Percentiles rank a stretch among this genome's conserved stretches.
These are phyloP conservation scores for Mychonastes homosphaera DNA, from an alignment of 139 green algal genomes.

Conservation along the genomic window DNA sequence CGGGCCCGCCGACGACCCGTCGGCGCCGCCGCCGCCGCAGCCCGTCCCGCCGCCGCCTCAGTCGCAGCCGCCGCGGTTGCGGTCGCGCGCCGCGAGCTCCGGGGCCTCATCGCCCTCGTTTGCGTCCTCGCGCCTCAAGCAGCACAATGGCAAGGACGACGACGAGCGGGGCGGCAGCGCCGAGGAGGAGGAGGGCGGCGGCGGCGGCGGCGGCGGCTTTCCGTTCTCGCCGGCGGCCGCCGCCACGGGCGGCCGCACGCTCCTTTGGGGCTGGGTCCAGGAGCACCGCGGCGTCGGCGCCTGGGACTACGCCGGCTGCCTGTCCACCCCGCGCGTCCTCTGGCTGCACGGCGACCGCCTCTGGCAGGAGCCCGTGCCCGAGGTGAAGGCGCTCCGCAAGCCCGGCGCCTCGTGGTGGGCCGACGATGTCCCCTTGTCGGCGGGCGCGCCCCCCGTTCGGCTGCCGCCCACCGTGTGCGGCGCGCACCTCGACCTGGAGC, in stretches of 20 bases:
- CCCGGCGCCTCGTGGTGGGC: conserved; percentile 10
- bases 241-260: conserved; percentile 51
- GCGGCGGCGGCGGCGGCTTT: no score
- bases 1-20: neutral
- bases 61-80: no score
- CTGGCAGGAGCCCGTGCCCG: conserved; percentile 23
- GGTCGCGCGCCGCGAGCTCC: no score
- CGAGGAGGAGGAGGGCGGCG: no score
- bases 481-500: conserved; percentile 23
- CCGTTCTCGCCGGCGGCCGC: no score
- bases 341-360: conserved; percentile 25
- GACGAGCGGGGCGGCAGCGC: no score
- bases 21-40: no score
- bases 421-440: conserved; percentile 6
- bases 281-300: conserved; percentile 53
- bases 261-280: conserved; percentile 82
- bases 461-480: conserved; percentile 17
- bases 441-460: conserved; percentile 10
- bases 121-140: no score
- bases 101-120: no score
- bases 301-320: conserved; percentile 75
- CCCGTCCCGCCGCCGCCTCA: no score
- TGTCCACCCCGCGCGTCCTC: conserved; percentile 61
- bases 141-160: no score
- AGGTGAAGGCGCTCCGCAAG: conserved; percentile 23